Evolutionary conservation across 305 asterid genomes (phyloP).

Genomic region (Fraxinus floribunda): DNA sequence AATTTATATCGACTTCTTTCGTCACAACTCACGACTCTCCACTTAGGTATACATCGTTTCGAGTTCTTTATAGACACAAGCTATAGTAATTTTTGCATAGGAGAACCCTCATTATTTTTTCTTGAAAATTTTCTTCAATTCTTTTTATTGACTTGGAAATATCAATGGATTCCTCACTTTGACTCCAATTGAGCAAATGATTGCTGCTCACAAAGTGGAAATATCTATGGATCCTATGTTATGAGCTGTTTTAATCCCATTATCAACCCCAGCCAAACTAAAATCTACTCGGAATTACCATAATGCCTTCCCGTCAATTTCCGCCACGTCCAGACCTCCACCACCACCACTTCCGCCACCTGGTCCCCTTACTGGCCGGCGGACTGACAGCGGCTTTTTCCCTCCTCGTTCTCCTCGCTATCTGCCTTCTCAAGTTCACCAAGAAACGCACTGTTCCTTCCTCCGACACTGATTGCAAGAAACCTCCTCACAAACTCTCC

Average conservation of each 20-base stretch:
- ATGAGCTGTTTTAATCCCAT: conserved; percentile 25
- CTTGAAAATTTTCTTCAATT: background rate
- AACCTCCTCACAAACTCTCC: conserved; percentile 65
- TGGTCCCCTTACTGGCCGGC: conserved; percentile 59
- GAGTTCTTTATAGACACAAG: too few relatives aligned
- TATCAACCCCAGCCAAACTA: conserved; percentile 1
- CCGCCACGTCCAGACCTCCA: conserved; percentile 34
- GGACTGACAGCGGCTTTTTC: conserved; percentile 67
- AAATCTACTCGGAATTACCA: conserved; percentile 16
- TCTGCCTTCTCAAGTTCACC: conserved; percentile 62
- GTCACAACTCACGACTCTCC: background rate
- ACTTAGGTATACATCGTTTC: too few relatives aligned
- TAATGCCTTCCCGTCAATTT: conserved; percentile 70
- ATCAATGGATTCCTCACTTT: background rate
- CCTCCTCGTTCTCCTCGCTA: conserved; percentile 44
- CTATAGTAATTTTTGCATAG: background rate
- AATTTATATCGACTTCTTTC: too few relatives aligned
- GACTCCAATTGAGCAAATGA: background rate
- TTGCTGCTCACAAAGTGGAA: background rate
- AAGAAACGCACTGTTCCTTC: conserved; percentile 75
- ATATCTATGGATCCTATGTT: conserved; percentile 4
- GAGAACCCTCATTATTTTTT: background rate
- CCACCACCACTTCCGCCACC: conserved; percentile 31
- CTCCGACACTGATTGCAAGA: conserved; percentile 62
- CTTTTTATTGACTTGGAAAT: background rate